Base-by-base conservation (phyloP, 164 flowering plant species). In the Berberis thunbergii region DNA sequence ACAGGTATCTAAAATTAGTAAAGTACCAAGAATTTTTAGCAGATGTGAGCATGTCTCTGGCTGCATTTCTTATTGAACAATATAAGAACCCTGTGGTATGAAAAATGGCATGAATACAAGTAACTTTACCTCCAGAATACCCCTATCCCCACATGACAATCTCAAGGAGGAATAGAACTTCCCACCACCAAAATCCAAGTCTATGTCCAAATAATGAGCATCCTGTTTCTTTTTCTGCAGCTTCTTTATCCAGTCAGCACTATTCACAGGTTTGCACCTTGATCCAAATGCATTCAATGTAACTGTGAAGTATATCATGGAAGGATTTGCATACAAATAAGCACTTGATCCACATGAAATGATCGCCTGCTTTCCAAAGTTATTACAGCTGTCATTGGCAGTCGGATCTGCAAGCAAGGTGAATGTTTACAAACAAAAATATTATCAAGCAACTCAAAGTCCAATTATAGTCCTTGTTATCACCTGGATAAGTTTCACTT, bases 241-340 rank as follows among this genome's bases (percentile, higher is more conserved):
- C 83, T 82, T 94, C 78, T 80, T 94, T 6, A 81, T 74, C 86
- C 88, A 87, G 42, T 94, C 95, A 67, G 86, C 70, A 63, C 88
- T 87, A 69, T 81, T 84, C 67, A 94, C 87, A 64, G 97, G 86
- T 78, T 85, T 91, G 78, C 87, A 88, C 60, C 76, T 78, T 56
- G 83, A 80, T 61, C 63, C 68, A 64, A 71, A 78, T 60, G 79
- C 76, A 75, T 78, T 78, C 65, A 94, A 64, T 60, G 89, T 84
- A 66, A 91, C 78, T 57, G 74, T 80, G 65, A 94, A 86, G 64
- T 73, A 86, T 53, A 94, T 80, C 39, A 81, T 68, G 60, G 83
- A 70, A 61, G 93, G 99, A 76, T 94, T 83, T 57, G 72, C 95
- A 85, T 84, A 94, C 43, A 90, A 83, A 64, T 85, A 77, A 64